Evolutionary conservation across 2,329 filamentous ascomycete genomes (phyloP).

Genomic region (Colletotrichum theobromicola): DNA sequence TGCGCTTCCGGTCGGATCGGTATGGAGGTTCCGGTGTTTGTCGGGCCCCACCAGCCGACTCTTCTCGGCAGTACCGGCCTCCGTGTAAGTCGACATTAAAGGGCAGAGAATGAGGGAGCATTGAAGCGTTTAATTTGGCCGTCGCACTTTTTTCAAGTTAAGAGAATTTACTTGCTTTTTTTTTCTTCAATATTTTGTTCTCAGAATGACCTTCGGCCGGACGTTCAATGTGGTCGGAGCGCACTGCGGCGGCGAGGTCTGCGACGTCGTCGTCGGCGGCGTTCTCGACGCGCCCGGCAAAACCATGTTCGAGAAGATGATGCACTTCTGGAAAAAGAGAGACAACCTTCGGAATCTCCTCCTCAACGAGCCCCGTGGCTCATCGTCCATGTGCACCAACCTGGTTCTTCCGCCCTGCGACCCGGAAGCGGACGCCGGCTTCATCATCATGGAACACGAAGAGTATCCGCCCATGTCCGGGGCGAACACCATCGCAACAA

Average conservation of each 20-base stretch:
- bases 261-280: slow-evolving; percentile 54
- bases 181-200: not conserved
- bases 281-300: slow-evolving; percentile 46
- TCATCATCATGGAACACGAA: slow-evolving; percentile 52
- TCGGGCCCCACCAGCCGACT: not conserved
- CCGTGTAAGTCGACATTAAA: not conserved
- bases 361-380: slow-evolving; percentile 50
- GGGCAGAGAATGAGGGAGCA: not conserved
- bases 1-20: not conserved
- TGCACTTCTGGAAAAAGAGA: slow-evolving; percentile 42
- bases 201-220: slow-evolving; percentile 10
- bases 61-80: not conserved
- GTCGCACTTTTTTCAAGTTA: too few relatives aligned
- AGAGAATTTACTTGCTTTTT: too few relatives aligned
- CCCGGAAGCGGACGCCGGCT: slow-evolving; percentile 46
- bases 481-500: slow-evolving; percentile 47
- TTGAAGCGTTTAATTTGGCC: too few relatives aligned
- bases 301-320: slow-evolving; percentile 54
- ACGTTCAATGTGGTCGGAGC: slow-evolving; percentile 36
- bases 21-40: not conserved
- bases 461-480: slow-evolving; percentile 47
- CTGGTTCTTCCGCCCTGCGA: slow-evolving; percentile 48
- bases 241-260: slow-evolving; percentile 47
- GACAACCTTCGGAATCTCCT: slow-evolving; percentile 46
- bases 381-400: slow-evolving; percentile 43